phyloP scores from a whole-genome alignment of 306 rosid species.

The Lathyrus aphaca region DNA sequence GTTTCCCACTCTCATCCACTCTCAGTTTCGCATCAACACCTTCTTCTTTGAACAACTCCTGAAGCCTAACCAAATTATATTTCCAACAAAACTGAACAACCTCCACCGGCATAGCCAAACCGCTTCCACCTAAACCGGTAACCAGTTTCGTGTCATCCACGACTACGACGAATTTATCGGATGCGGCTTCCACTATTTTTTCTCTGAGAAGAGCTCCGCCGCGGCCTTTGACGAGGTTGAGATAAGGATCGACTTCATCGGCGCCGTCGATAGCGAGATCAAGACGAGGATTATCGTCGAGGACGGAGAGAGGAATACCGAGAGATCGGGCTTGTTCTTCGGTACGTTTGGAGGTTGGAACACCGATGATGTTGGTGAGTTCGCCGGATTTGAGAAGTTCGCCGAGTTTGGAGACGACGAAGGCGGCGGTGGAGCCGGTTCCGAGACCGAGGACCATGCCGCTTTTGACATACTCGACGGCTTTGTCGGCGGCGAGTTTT shows the following conservation, averaged over 20 bases:
- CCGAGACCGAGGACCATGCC: constrained; percentile 96
- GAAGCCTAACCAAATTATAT: constrained; percentile 62
- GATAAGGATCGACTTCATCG: constrained; percentile 79
- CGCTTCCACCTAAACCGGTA: constrained; percentile 70
- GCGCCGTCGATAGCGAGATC: constrained; percentile 91
- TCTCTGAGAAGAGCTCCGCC: constrained; percentile 80
- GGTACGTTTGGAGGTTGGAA: constrained; percentile 82
- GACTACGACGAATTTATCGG: constrained; percentile 70
- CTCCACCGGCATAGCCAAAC: constrained; percentile 88
- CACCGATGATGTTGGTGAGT: constrained; percentile 65
- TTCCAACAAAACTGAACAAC: constrained; percentile 93
- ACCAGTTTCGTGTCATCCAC: constrained; percentile 78
- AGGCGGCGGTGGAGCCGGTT: constrained; percentile 91
- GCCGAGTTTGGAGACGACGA: constrained; percentile 82
- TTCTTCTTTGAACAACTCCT: constrained; percentile 66
- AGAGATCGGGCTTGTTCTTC: constrained; percentile 81
- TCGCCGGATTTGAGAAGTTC: constrained; percentile 61
- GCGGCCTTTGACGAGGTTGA: constrained; percentile 78
- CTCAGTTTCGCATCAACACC: constrained; percentile 74
- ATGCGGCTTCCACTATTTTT: constrained; percentile 91
- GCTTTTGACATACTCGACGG: constrained; percentile 73
- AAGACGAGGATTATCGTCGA: constrained; percentile 68
- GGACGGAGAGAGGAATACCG: constrained; percentile 78
- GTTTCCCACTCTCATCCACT: constrained; percentile 56
- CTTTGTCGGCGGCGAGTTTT: constrained; percentile 82